phyloP scores from a whole-genome alignment of 164 flowering plant genomes.

The Umbellularia californica region DNA sequence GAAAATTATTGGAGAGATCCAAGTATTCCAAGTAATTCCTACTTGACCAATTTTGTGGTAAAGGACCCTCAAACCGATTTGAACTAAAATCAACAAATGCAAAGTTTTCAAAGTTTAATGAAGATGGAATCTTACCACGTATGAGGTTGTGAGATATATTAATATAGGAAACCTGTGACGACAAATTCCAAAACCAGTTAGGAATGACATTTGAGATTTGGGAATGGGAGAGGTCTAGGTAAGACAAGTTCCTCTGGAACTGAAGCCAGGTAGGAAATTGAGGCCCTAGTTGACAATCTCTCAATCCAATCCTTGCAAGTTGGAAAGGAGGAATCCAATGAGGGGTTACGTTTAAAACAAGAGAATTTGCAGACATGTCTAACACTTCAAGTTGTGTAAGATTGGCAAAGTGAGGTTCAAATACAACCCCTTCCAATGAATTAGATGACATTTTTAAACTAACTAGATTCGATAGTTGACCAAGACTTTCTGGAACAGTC shows the following conservation, averaged over 20 bases:
- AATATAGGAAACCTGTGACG: neutral
- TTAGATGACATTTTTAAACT: neutral
- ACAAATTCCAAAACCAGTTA: neutral
- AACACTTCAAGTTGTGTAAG: neutral
- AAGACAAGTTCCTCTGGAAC: neutral
- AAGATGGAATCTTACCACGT: neutral
- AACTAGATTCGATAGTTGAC: neutral
- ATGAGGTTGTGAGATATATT: neutral
- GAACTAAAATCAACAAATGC: neutral
- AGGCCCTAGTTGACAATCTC: neutral
- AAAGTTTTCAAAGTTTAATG: neutral
- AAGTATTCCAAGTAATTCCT: neutral
- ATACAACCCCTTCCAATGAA: neutral
- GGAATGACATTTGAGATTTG: neutral
- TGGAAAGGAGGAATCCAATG: neutral
- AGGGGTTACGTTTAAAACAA: neutral
- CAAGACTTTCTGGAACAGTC: neutral
- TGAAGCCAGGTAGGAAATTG: neutral
- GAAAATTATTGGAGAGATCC: neutral
- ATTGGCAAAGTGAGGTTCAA: neutral
- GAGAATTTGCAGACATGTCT: neutral
- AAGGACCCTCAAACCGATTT: neutral
- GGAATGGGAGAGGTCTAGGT: neutral
- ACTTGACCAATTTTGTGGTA: neutral
- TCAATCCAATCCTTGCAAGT: neutral